Evolutionary conservation across 768 basidiomycete species (phyloP).

Genomic region (Nevesoporus exiguus): DNA sequence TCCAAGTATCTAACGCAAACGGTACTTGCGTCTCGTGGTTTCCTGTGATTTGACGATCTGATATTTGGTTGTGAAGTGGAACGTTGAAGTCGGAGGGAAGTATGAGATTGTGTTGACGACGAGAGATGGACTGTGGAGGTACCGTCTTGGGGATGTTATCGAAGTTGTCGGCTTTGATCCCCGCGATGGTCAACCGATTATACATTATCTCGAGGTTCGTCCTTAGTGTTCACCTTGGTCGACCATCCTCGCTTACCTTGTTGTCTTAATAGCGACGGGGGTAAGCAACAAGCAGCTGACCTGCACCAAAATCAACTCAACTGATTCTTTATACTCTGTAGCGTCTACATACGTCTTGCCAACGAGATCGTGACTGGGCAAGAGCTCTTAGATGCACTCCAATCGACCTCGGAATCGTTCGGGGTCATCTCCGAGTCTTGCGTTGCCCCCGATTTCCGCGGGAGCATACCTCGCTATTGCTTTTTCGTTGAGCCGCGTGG

Average conservation of each 20-base stretch:
- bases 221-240: not conserved
- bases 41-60: not conserved
- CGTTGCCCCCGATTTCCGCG: conserved; percentile 18
- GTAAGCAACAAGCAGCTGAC: conserved; percentile 7
- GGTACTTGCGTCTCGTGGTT: not conserved
- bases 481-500: conserved; percentile 19
- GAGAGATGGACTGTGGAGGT: conserved; percentile 26
- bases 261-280: conserved; percentile 13
- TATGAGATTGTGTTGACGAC: conserved; percentile 24
- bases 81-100: conserved; percentile 13
- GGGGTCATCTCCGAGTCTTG: conserved; percentile 23
- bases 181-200: conserved; percentile 18
- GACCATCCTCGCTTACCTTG: not conserved
- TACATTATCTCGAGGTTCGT: conserved; percentile 25
- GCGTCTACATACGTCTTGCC: conserved; percentile 18
- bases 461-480: conserved; percentile 13
- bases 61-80: conserved; percentile 15
- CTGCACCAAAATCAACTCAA: not conserved
- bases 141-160: conserved; percentile 20
- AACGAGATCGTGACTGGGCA: conserved; percentile 23
- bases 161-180: conserved; percentile 23
- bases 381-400: conserved; percentile 17
- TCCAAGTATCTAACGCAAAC: conserved; percentile 16
- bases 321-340: not conserved
- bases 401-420: conserved; percentile 12